Conservation (phyloP, 352 stramenopile species). For the Elongisporangium undulatum region DNA sequence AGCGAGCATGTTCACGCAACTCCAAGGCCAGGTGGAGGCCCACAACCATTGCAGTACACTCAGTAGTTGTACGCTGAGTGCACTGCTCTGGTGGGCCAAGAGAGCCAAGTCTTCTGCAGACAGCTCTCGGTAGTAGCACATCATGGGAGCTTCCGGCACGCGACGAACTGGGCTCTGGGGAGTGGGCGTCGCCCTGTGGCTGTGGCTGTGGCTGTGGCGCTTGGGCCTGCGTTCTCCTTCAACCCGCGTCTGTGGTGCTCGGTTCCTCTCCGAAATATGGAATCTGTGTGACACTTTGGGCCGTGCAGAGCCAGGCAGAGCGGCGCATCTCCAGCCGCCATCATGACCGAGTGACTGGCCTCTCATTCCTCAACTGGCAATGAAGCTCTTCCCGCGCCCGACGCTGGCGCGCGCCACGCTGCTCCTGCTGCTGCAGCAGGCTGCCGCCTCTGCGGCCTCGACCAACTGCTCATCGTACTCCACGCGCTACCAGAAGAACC, state of each 20-base stretch:
- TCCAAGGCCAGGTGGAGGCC: too few species aligned
- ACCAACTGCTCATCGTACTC: conserved; percentile 41
- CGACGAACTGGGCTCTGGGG: background rate
- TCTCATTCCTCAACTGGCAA: conserved; percentile 19
- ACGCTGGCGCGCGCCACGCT: conserved; percentile 6
- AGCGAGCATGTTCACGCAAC: too few species aligned
- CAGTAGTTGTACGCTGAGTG: too few species aligned
- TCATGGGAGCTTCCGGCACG: background rate
- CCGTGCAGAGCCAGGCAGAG: background rate
- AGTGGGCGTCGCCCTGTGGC: background rate
- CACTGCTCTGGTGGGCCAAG: too few species aligned
- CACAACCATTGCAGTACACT: too few species aligned
- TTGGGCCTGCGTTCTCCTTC: background rate
- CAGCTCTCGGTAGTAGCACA: too few species aligned
- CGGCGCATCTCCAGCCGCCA: background rate
- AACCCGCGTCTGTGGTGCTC: too few species aligned
- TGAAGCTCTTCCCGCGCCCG: conserved; percentile 7
- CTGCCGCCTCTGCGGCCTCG: conserved; percentile 5
- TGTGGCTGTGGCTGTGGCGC: too few species aligned
- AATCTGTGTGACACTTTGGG: background rate
- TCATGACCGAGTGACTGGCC: background rate
- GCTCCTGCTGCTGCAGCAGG: conserved; percentile 8
- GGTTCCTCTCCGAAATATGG: background rate
- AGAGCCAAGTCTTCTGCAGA: too few species aligned
- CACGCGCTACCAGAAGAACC: conserved; percentile 31